Base-by-base conservation (phyloP, 805 yeast species). In the Hanseniaspora clermontiae region DNA sequence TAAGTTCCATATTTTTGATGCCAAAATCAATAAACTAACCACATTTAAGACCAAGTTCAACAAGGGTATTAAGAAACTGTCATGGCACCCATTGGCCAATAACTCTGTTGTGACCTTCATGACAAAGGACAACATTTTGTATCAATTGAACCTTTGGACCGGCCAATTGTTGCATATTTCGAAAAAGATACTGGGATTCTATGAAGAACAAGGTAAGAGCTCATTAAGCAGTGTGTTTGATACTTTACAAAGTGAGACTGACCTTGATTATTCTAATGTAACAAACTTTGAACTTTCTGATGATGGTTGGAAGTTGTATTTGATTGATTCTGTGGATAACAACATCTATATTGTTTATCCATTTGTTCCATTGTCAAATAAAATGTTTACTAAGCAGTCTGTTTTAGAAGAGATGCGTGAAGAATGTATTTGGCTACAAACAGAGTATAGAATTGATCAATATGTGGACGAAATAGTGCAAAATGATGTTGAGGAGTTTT, bases 281-380 rank as follows among this genome's bases (percentile, higher is more conserved):
- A 24, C 68, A 70, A 29, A 47, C 63, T 49, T 68, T 11, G 45
- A 60, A 8, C 65, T 69, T 34, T 61, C 69, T 48, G 50, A 59
- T 19, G 83, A 82, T 12, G 72, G 74, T 2, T 62, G 83, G 52
- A 75, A 85, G 0, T 67, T 84, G 20, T 80, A 77, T 61, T 63
- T 82, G 9, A 61, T 80, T 53, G 75, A 76, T 10, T 64, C 68
- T 10, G 84, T 80, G 54, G 81, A 83, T 17, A 64, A 65, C 14
- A 86, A 84, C 60, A 59, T 85, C 1, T 82, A 75, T 62, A 70
- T 77, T 1, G 68, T 84, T 3, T 79, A 76, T 60, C 93, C 93
- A n/a, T 82, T 82, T 64, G 62, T 78, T 20, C 87, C 90, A 0
- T 15, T 49, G 38, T 40, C 60, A 24, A 47, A 43, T 19, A 37